These are phyloP conservation scores for Colletotrichum zoysiae DNA, from an alignment of 2,329 filamentous ascomycete species.

Conservation along the genomic window DNA sequence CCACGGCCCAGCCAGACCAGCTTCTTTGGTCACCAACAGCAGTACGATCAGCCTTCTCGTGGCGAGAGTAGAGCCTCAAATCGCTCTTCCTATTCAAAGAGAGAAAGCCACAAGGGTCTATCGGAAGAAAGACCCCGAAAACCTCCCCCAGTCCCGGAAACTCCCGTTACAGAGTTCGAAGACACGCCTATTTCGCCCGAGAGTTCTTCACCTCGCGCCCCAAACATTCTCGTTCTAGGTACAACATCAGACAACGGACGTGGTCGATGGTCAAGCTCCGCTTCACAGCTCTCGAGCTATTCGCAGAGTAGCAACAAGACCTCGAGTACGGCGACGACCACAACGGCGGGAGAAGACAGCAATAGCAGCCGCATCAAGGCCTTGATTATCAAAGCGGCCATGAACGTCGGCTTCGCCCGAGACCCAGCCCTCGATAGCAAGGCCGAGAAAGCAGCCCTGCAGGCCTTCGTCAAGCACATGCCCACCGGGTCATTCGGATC, in stretches of 20 bases:
- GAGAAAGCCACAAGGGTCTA: constrained; percentile 64
- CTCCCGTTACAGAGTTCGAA: constrained; percentile 94
- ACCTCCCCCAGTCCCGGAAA: constrained; percentile 77
- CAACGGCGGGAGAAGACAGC: constrained; percentile 76
- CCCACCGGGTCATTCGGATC: constrained; percentile 84
- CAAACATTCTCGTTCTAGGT: constrained; percentile 89
- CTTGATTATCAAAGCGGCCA: constrained; percentile 85
- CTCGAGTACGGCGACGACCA: constrained; percentile 79
- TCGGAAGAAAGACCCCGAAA: constrained; percentile 64
- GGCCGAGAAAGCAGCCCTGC: constrained; percentile 67
- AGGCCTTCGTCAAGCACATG: constrained; percentile 81
- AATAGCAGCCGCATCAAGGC: constrained; percentile 83
- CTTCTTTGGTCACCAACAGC: constrained; percentile 68
- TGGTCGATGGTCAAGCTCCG: constrained; percentile 84
- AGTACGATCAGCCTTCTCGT: constrained; percentile 62
- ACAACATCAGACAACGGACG: constrained; percentile 70
- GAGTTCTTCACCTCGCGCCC: constrained; percentile 79
- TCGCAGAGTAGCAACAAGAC: constrained; percentile 77
- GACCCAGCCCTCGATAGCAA: constrained; percentile 60
- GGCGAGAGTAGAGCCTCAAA: constrained; percentile 64
- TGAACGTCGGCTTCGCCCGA: constrained; percentile 84
- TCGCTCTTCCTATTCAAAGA: constrained; percentile 65
- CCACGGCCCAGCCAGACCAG: constrained; percentile 83
- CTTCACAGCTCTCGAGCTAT: constrained; percentile 83
- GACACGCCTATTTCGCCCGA: constrained; percentile 88